Conservation (phyloP, 495 filamentous ascomycete species). For the Opeltia flavorubescens region DNA sequence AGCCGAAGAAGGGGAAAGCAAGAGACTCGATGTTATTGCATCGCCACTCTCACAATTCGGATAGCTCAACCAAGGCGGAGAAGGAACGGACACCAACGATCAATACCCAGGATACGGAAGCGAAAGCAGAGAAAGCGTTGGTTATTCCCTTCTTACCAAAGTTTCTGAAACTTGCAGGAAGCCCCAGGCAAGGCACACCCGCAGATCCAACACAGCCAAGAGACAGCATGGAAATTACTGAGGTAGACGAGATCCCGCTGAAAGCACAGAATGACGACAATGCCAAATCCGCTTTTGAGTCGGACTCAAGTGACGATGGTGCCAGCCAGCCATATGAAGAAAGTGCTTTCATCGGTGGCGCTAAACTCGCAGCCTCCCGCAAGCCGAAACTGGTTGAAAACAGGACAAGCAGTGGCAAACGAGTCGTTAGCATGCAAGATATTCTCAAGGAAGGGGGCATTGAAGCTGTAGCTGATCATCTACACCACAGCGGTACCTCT, state of each 20-base stretch:
- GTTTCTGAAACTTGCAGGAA: conserved; percentile 3
- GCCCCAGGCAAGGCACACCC: neutral
- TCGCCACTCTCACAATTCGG: neutral
- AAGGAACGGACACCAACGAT: conserved; percentile 1
- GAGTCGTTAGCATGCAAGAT: neutral
- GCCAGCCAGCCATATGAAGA: neutral
- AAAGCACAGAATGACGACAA: neutral
- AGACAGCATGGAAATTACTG: neutral
- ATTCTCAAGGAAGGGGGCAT: neutral
- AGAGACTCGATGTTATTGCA: neutral
- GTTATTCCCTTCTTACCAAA: conserved; percentile 9
- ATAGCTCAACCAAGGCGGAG: neutral
- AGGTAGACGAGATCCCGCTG: neutral
- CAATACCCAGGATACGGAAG: conserved; percentile 3
- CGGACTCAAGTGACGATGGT: conserved; percentile 2
- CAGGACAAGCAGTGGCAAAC: neutral
- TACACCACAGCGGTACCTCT: neutral
- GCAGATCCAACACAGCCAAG: neutral
- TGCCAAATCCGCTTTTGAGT: conserved; percentile 1
- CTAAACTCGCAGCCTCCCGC: neutral
- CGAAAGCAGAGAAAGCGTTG: conserved; percentile 4
- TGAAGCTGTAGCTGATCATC: neutral
- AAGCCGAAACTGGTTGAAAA: neutral
- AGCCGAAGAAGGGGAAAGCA: neutral
- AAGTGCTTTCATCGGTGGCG: neutral